phyloP scores from a whole-genome alignment of 1,284 basidiomycete genomes.

The Phenoliferia sp. region DNA sequence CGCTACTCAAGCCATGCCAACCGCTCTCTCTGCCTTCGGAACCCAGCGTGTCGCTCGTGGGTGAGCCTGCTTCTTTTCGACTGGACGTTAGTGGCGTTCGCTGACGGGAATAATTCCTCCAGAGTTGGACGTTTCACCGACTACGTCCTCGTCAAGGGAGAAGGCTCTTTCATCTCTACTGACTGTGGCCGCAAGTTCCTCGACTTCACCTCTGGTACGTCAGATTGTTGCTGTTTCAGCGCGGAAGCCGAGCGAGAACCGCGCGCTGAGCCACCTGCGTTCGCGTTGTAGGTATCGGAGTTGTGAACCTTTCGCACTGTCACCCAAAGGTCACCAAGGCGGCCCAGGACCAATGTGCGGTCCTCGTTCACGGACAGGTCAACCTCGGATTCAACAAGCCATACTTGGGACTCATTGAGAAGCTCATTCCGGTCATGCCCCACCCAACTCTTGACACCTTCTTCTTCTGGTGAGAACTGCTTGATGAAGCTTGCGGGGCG shows the following conservation, averaged over 20 bases:
- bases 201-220: constrained; percentile 80
- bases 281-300: constrained; percentile 25
- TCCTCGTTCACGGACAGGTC: constrained; percentile 73
- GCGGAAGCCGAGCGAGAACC: not conserved
- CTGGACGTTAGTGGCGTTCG: not conserved
- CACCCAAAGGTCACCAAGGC: constrained; percentile 80
- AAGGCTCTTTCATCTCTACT: constrained; percentile 44
- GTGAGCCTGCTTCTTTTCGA: not conserved
- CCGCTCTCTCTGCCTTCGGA: constrained; percentile 17
- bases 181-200: constrained; percentile 65
- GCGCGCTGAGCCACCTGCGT: no score
- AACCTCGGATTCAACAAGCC: constrained; percentile 72
- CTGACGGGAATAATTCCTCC: not conserved
- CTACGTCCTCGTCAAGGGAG: constrained; percentile 68
- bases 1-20: no score
- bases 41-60: constrained; percentile 22
- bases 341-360: constrained; percentile 76
- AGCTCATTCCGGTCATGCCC: constrained; percentile 66
- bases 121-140: constrained; percentile 64
- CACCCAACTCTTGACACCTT: constrained; percentile 84
- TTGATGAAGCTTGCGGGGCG: not conserved
- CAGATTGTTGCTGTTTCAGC: not conserved
- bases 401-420: constrained; percentile 70
- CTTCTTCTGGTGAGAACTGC: constrained; percentile 56
- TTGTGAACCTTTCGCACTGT: constrained; percentile 78